Evolutionary conservation across 768 basidiomycete genomes (phyloP).

Genomic region (Tylopilus sp.): DNA sequence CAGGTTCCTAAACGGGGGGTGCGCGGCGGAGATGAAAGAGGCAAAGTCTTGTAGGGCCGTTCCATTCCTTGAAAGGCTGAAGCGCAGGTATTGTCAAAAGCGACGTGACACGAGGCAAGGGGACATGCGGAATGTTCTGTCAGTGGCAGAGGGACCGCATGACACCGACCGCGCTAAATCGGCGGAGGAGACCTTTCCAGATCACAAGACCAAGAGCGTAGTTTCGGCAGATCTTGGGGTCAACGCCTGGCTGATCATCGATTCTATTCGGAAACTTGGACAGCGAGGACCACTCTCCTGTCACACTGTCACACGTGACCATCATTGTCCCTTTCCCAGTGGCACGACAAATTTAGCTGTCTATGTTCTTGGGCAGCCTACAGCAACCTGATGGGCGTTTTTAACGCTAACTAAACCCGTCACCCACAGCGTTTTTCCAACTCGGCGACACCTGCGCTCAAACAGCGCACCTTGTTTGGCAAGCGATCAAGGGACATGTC

Average conservation of each 20-base stretch:
- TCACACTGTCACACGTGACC: slow-evolving; percentile 22
- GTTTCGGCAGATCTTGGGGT: slow-evolving; percentile 15
- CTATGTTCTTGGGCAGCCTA: slow-evolving; percentile 3
- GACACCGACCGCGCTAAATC: slow-evolving; percentile 8
- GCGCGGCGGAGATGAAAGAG: slow-evolving; percentile 32
- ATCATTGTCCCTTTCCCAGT: neutral
- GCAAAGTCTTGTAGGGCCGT: slow-evolving; percentile 3
- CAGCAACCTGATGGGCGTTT: neutral
- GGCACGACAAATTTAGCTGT: slow-evolving; percentile 3
- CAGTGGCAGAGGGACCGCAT: slow-evolving; percentile 9
- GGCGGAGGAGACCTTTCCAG: slow-evolving; percentile 18
- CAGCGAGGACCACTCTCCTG: slow-evolving; percentile 2
- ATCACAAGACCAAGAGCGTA: neutral
- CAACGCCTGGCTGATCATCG: slow-evolving; percentile 11
- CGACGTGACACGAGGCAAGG: slow-evolving; percentile 20
- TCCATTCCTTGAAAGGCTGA: slow-evolving; percentile 21
- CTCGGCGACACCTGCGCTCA: slow-evolving; percentile 19
- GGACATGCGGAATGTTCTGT: neutral
- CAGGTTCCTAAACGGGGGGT: slow-evolving; percentile 21
- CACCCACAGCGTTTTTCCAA: slow-evolving; percentile 6
- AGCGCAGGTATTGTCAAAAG: slow-evolving; percentile 15
- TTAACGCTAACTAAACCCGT: slow-evolving; percentile 5
- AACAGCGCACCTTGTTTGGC: slow-evolving; percentile 24
- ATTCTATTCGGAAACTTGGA: slow-evolving; percentile 8
- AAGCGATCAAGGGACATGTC: slow-evolving; percentile 32